A percentile compares a stretch with the other conserved stretches of the same genome.
Evolutionary conservation across 345 rosid species (phyloP).

Genomic region (Diplotaxis tenuifolia): DNA sequence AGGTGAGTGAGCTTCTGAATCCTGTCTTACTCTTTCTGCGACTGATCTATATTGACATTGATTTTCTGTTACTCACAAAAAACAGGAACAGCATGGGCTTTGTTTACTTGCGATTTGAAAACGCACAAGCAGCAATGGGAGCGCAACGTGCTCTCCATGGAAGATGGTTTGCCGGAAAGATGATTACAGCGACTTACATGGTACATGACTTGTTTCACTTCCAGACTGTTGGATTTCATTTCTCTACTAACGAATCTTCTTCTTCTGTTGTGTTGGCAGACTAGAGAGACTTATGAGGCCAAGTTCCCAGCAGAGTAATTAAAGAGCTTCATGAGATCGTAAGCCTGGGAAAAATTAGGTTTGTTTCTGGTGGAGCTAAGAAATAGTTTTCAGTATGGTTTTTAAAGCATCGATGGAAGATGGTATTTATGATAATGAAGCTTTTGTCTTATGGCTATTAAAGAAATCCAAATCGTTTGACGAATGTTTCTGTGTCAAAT

Average conservation of each 20-base stretch:
- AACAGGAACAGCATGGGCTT: conserved; percentile 82
- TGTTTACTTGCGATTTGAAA: conserved; percentile 78
- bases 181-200: conserved; percentile 93
- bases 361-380: conserved; percentile 8
- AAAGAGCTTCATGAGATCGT: background rate
- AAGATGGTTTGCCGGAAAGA: conserved; percentile 98
- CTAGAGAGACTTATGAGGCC: conserved; percentile 53
- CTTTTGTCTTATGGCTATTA: background rate
- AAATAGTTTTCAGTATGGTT: background rate
- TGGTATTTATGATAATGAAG: background rate
- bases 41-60: conserved; percentile 4
- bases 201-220: conserved; percentile 37
- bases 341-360: background rate
- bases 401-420: conserved; percentile 11
- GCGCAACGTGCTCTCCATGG: conserved; percentile 92
- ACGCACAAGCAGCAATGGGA: conserved; percentile 52
- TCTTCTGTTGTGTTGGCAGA: conserved; percentile 36
- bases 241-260: background rate
- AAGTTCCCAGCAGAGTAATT: conserved; percentile 58
- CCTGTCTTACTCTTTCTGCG: background rate
- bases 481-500: background rate
- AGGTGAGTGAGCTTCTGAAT: conserved; percentile 46
- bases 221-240: background rate
- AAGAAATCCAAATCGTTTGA: conserved; percentile 1
- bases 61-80: background rate